These are phyloP conservation scores for Aspergillus eucalypticola DNA, from an alignment of 2,329 filamentous ascomycete species.

Conservation along the genomic window DNA sequence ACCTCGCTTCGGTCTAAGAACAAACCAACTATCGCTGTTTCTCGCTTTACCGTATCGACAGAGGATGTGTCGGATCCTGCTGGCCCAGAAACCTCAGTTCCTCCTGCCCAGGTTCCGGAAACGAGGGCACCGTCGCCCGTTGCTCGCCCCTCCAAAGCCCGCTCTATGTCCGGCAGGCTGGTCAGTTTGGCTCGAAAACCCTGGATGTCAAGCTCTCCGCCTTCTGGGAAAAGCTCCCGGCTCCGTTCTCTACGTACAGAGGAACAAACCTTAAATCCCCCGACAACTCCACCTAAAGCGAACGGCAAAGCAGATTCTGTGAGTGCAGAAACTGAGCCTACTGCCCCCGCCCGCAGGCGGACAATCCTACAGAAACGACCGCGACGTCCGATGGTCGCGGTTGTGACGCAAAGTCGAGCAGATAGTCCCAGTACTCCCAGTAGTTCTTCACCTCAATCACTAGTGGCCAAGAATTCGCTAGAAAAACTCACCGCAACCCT, in stretches of 20 bases:
- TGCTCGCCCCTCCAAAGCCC: slow-evolving; percentile 43
- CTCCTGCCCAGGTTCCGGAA: slow-evolving; percentile 25
- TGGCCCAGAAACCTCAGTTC: slow-evolving; percentile 21
- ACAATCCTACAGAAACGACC: slow-evolving; percentile 39
- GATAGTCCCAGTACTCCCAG: slow-evolving; percentile 38
- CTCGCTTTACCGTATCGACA: slow-evolving; percentile 40
- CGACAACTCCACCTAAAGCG: slow-evolving; percentile 19
- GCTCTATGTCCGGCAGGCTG: slow-evolving; percentile 53
- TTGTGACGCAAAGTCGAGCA: slow-evolving; percentile 38
- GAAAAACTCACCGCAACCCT: slow-evolving; percentile 47
- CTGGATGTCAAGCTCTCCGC: slow-evolving; percentile 47
- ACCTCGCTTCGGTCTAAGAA: slow-evolving; percentile 42
- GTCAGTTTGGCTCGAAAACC: slow-evolving; percentile 54
- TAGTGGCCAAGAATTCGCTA: slow-evolving; percentile 46
- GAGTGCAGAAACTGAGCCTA: slow-evolving; percentile 15
- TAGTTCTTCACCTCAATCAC: slow-evolving; percentile 43
- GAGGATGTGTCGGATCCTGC: slow-evolving; percentile 37
- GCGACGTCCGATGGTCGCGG: slow-evolving; percentile 43
- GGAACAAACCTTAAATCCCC: slow-evolving; percentile 27
- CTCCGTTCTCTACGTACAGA: slow-evolving; percentile 28
- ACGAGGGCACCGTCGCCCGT: slow-evolving; percentile 33
- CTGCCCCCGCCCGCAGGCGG: slow-evolving; percentile 29
- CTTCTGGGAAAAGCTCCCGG: slow-evolving; percentile 37
- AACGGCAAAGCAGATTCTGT: slow-evolving; percentile 23
- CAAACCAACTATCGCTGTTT: slow-evolving; percentile 32